Percentiles rank a stretch among this genome's conserved stretches.
These are phyloP conservation scores for Talaromyces sp. DNA, from an alignment of 2,329 filamentous ascomycete species.

Conservation along the genomic window DNA sequence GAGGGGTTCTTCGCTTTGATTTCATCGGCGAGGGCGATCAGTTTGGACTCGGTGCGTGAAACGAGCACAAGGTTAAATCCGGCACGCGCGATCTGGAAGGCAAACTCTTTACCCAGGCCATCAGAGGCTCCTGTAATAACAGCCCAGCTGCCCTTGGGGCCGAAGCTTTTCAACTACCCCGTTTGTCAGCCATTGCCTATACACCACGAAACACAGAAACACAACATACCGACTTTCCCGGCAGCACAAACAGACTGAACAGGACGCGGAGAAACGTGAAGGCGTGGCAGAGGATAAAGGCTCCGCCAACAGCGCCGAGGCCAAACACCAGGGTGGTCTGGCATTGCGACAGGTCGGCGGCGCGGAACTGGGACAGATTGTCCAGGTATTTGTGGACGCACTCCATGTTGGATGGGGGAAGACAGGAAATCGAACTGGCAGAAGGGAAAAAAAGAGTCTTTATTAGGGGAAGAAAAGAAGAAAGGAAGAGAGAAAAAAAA, in stretches of 20 bases:
- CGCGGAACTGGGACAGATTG: conserved; percentile 30
- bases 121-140: conserved; percentile 94
- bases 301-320: conserved; percentile 49
- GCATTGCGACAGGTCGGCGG: conserved; percentile 31
- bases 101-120: conserved; percentile 94
- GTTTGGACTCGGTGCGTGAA: conserved; percentile 91
- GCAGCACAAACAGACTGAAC: conserved; percentile 64
- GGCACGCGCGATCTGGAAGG: conserved; percentile 79
- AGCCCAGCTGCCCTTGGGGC: conserved; percentile 87
- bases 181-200: conserved; percentile 11
- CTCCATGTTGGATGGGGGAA: conserved; percentile 24
- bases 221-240: conserved; percentile 44
- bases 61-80: conserved; percentile 95
- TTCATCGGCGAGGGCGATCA: conserved; percentile 70
- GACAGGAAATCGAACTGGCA: neutral
- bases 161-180: conserved; percentile 76
- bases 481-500: neutral
- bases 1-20: conserved; percentile 64
- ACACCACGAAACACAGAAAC: neutral
- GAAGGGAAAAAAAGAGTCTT: neutral
- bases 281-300: conserved; percentile 55
- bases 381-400: conserved; percentile 24
- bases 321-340: conserved; percentile 32
- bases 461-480: neutral
- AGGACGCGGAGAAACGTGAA: conserved; percentile 59